Percentiles rank a stretch among this genome's conserved stretches.
Evolutionary conservation across 768 basidiomycete genomes (phyloP).

Genomic region (Filobasidium floriforme): DNA sequence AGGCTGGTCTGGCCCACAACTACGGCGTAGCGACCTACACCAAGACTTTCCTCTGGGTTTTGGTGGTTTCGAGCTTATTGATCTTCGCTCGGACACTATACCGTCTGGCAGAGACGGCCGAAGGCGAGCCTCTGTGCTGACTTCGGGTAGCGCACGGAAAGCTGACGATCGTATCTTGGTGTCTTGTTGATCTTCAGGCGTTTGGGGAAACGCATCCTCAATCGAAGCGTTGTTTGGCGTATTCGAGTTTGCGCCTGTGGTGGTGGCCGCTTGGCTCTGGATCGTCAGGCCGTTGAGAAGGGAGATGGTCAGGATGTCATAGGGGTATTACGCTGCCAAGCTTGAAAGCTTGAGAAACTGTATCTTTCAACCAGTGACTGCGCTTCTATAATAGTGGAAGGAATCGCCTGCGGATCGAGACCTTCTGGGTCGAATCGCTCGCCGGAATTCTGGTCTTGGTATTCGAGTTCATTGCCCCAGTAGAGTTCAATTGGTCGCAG

Average conservation of each 20-base stretch:
- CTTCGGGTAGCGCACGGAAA: background rate
- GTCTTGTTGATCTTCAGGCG: conserved; percentile 23
- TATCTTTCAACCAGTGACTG: no score
- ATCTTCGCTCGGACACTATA: conserved; percentile 42
- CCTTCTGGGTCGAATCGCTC: no score
- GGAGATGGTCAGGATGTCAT: conserved; percentile 15
- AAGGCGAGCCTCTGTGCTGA: conserved; percentile 29
- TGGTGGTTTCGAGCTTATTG: conserved; percentile 33
- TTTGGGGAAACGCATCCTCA: conserved; percentile 35
- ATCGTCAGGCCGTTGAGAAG: conserved; percentile 10
- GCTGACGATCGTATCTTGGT: background rate
- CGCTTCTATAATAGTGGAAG: no score
- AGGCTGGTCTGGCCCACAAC: conserved; percentile 1
- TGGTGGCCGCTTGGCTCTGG: conserved; percentile 35
- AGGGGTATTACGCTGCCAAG: background rate
- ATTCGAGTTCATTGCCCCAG: no score
- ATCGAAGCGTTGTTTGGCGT: conserved; percentile 35
- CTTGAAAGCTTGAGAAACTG: no score
- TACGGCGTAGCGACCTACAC: conserved; percentile 9
- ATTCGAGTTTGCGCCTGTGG: conserved; percentile 37
- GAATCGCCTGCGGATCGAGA: no score
- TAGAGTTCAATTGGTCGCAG: no score
- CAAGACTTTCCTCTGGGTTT: conserved; percentile 31
- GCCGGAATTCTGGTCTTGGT: no score
- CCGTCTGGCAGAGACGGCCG: conserved; percentile 44